These are phyloP conservation scores for Candida ascalaphidarum DNA, from an alignment of 805 yeast species.

Conservation along the genomic window DNA sequence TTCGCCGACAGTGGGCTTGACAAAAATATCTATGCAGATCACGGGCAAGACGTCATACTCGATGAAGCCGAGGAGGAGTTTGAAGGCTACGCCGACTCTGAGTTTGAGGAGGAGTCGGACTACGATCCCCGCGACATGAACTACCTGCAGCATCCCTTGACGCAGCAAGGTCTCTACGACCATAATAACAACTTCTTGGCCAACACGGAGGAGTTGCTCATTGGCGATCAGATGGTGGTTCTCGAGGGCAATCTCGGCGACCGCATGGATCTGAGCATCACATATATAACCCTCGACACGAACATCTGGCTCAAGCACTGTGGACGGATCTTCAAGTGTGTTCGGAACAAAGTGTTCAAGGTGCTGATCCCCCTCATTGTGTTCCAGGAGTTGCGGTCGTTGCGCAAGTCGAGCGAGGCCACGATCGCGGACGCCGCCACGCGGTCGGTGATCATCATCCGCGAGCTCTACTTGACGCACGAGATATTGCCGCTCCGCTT, in stretches of 20 bases:
- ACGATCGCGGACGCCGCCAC: conserved; percentile 76
- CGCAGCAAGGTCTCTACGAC: conserved; percentile 5
- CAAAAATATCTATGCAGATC: conserved; percentile 6
- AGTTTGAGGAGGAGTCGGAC: conserved; percentile 21
- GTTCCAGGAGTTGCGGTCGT: conserved; percentile 66
- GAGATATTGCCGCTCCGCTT: conserved; percentile 54
- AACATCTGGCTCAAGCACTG: conserved; percentile 78
- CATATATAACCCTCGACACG: conserved; percentile 62
- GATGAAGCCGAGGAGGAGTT: conserved; percentile 14
- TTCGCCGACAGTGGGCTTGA: conserved; percentile 1
- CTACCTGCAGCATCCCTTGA: conserved; percentile 8
- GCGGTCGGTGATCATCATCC: conserved; percentile 63
- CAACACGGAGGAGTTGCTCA: no score
- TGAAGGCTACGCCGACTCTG: conserved; percentile 18
- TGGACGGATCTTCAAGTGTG: conserved; percentile 65
- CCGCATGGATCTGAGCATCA: conserved; percentile 46
- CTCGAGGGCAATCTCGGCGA: conserved; percentile 46
- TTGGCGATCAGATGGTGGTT: no score
- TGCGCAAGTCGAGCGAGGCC: conserved; percentile 63
- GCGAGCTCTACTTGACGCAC: conserved; percentile 54
- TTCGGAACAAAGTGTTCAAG: conserved; percentile 49
- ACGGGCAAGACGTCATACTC: conserved; percentile 10
- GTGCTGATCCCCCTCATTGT: conserved; percentile 66
- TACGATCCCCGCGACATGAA: conserved; percentile 11
- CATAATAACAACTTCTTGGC: conserved; percentile 3